Base-by-base conservation (phyloP, 352 stramenopile species). In the Phytophthora ramorum region DNA sequence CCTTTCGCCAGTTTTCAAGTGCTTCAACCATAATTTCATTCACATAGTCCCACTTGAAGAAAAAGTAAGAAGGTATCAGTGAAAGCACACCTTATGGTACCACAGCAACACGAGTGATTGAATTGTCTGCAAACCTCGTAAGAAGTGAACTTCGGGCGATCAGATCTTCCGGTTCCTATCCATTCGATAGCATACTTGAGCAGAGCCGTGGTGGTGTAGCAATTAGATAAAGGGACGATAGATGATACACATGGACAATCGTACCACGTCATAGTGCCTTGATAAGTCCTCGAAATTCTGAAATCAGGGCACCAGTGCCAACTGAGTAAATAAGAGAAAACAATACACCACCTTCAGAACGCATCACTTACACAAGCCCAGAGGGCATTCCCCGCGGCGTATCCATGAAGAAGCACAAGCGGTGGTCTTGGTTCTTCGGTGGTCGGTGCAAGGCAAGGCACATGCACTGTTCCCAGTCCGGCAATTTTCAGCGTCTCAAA, bases 151-250 rank as follows among this genome's bases (percentile, higher is more conserved):
- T 79, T 69, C 4, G 84, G 84, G 3, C 84, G 84, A 66, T 90
- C 69, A 0, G 81, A 91, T 40, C 80, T 77, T 10, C 81, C 84
- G 20, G 79, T 81, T 41, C 84, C 84, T 12, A 91, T 22, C 84
- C 84, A 92, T 53, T 92, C 84, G 26, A 92, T 64, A 19, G 84
- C 81, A 20, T 91, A 92, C 83, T 91, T 20, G 1, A 45, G 38
- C 2, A 22, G n/a, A 44, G 14, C 14, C 5, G 20, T 20, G 24
- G 38, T 45, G n/a, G 6, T 24, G 22, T 24, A 24, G 22, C 22
- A 24, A 24, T 35, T 35, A 35, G 30, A 35, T 12, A 13, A 41
- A 17, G 35, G 16, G 35, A 41, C 0, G 9, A 6, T n/a, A 17
- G 12, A 17, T 6, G 14, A 41, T 17, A 37, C 35, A 41, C 20